Base-by-base conservation (phyloP, 371 early-diverging fungal genomes). In the Circinella minor region DNA sequence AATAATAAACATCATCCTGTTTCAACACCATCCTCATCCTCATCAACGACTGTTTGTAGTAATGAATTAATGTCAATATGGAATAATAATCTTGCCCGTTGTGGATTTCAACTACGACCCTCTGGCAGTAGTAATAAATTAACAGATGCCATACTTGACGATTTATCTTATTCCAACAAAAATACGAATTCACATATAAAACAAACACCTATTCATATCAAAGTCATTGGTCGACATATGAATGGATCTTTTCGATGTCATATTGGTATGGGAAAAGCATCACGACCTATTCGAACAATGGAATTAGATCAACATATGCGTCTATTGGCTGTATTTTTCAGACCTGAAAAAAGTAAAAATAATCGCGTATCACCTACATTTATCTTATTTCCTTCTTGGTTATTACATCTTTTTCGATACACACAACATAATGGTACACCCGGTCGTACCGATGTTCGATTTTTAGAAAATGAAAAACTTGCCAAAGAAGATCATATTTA, bases 401-500 rank as follows among this genome's bases (percentile, higher is more conserved):
- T 84, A 7, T 73, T 84, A 0, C 81, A 84, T 55, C 67, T 81
- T 10, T 84, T 84, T 43, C 74, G 79, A 1, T 84, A 81, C 60
- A 77, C 81, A 3, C 75, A 84, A 37, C 74, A 84, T 67, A 81
- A 66, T 15, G 54, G 64, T 10, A 77, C 76, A 4, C 81, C 81
- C 7, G 84, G 84, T n/a, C 77, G 84, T 46, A 79, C 80, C 4
- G 81, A 81, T 36, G 75, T 84, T 38, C 71, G 84, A 0, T 84
- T 84, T 39, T 37, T 81, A 10, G 81, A 80, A 51, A 78, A 84
- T 68, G 80, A 77, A 17, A 69, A 70, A 18, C 65, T 76, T 48
- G 84, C 84, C 9, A 84, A 84, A 62, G 80, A 81, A 61, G 84
- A 84, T 48, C 81, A 81, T 54, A 78, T 84, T 34, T 84, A 80